These are phyloP conservation scores for Leptomonas pyrrhocoris DNA, from an alignment of 208 protist species.

Conservation along the genomic window DNA sequence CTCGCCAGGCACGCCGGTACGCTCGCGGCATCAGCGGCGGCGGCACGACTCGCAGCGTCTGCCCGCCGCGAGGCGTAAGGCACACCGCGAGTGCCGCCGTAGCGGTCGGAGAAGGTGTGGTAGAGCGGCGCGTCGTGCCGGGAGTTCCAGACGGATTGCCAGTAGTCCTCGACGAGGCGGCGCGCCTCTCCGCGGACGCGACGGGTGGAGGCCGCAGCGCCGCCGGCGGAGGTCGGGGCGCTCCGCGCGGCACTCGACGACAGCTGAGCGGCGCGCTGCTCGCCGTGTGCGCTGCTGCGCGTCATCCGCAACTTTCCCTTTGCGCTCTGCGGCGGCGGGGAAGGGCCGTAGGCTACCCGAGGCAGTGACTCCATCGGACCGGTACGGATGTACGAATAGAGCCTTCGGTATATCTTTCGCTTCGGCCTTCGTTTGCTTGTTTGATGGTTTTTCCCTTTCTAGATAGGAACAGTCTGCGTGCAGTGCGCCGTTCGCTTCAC, in stretches of 20 bases:
- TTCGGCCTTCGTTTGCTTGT: background rate
- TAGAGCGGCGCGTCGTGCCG: conserved; percentile 69
- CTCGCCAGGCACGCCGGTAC: conserved; percentile 41
- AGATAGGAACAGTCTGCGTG: too few species aligned
- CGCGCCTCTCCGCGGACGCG: conserved; percentile 16
- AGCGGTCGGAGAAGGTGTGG: conserved; percentile 79
- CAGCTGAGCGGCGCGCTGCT: conserved; percentile 2
- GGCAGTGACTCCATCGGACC: conserved; percentile 24
- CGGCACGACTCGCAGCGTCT: conserved; percentile 29
- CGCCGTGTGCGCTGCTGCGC: conserved; percentile 1
- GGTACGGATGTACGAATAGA: background rate
- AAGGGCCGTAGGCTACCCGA: conserved; percentile 28
- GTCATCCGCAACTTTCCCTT: conserved; percentile 8
- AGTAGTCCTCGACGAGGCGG: conserved; percentile 81
- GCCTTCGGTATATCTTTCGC: background rate
- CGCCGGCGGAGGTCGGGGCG: background rate
- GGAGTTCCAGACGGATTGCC: conserved; percentile 54
- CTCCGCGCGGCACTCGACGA: background rate
- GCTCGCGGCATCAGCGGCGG: background rate
- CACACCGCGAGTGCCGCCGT: conserved; percentile 61
- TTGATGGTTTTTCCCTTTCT: background rate
- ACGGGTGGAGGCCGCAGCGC: background rate
- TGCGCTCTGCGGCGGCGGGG: conserved; percentile 15
- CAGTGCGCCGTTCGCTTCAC: too few species aligned
- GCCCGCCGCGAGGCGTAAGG: conserved; percentile 64